Evolutionary conservation across 768 basidiomycete species (phyloP), one percentile per base, ranked within the genome.

Genomic region (Termitomyces heimii): DNA sequence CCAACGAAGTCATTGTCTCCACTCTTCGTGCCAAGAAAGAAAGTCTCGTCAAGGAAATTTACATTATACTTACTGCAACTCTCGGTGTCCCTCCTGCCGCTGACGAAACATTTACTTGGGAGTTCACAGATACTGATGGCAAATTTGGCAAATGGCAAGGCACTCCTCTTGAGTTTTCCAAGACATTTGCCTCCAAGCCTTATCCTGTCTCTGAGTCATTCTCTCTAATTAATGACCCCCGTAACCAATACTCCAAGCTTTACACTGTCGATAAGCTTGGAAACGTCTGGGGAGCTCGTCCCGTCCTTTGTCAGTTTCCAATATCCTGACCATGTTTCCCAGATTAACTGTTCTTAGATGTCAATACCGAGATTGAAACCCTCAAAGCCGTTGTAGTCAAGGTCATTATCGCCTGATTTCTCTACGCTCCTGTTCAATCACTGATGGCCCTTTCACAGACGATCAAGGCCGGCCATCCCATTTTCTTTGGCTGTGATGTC

Each of bases 401-500:
- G 74, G 82, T 78, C 53, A 53, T 71, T 40, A 16, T 24, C 24
- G 45, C n/a, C 20, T 14, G 8, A 46, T 32, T 13, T 39, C 22
- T 24, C 16, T 29, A 34, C 26, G 13, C 44, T 12, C 3, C 20
- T 56, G 22, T 22, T 50, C 4, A 54, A 24, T 26, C n/a, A 18
- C 39, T 13, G 6, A 44, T 34, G 42, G 22, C 14, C 18, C 12
- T 44, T 16, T 24, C 45, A 26, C 57, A 83, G 78, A 78, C 88
- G 70, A 82, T 96, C 75, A 92, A 92, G 71, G 88, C 89, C 26
- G 89, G 92, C 40, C 84, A 86, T 39, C 89, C 94, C 5, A 88
- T 95, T 45, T 97, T 96, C 82, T 98, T 98, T 67, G 96, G 94
- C 0, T 97, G 95, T 68, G 96, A 98, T 67, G 94, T 97, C 45